Evolutionary conservation across 2,329 filamentous ascomycete species (phyloP), one percentile per base, ranked within the genome.

Genomic region (Corynespora cassiicola): DNA sequence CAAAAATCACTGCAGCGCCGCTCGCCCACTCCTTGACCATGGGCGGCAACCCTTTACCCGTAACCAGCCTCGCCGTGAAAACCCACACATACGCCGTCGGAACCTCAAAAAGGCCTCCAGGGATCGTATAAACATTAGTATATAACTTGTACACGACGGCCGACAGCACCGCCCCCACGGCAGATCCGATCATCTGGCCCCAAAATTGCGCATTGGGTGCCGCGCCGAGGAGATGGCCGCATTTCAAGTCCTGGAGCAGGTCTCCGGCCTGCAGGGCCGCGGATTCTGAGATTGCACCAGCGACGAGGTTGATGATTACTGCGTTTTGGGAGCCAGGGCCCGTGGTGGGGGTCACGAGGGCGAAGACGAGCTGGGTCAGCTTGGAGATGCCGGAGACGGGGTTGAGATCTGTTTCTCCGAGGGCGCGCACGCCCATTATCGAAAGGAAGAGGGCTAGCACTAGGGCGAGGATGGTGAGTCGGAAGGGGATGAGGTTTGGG

Each of bases 71-170:
- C 2, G 94, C 92, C 0, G 94, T 99, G 67, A 96, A 96, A 36
- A 99, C 88, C 94, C 94, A 99, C 5, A 99, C 91, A 64, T 92
- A 96, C 1, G 85, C 92, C 0, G 94, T 97, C 0, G 94, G 94
- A 1, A 96, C 90, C 61, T 96, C 87, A 66, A 99, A 97, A 36
- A 96, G 75, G 7, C 89, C 85, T 0, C 91, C 89, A 0, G 94
- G 94, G 5, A 99, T 87, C 24, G 84, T 76, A 61, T 99, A 99
- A 1, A 96, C 91, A 21, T 81, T 85, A 2, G 90, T 92, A 61
- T 99, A 99, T 10, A 97, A 75, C 42, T 85, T 85, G 67, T 99
- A 99, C 3, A 97, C 86, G 3, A 87, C 80, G 0, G 92, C 90
- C 43, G 87, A 92, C 5, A 95, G 79, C 8, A 97, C 78, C 1